Evolutionary conservation across 441 rosid species (phyloP).

Genomic region (Gossypium davidsonii): DNA sequence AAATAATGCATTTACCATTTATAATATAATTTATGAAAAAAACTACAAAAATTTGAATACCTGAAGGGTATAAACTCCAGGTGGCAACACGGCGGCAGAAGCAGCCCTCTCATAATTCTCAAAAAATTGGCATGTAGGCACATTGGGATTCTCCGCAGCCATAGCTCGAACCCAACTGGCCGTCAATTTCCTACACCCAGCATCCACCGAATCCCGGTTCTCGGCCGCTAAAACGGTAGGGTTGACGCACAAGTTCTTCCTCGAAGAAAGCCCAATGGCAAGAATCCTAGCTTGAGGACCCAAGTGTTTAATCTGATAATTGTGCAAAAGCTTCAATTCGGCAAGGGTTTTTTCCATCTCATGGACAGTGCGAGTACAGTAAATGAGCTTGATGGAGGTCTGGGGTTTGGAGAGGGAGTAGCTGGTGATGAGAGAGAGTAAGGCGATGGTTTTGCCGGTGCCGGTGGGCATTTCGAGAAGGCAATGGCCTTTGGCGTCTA

Average conservation of each 20-base stretch:
- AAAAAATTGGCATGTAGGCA: constrained; percentile 73
- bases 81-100: constrained; percentile 66
- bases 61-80: constrained; percentile 92
- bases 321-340: constrained; percentile 68
- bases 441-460: constrained; percentile 90
- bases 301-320: constrained; percentile 57
- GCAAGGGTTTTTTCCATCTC: constrained; percentile 97
- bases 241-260: constrained; percentile 88
- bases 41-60: constrained; percentile 22
- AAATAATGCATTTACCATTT: not conserved
- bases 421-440: constrained; percentile 85
- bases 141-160: constrained; percentile 66
- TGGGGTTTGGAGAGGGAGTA: constrained; percentile 64
- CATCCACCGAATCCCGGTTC: constrained; percentile 94
- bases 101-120: constrained; percentile 83
- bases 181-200: constrained; percentile 79
- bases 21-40: not conserved
- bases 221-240: constrained; percentile 61
- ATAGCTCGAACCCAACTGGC: constrained; percentile 83
- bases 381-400: constrained; percentile 68
- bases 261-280: constrained; percentile 73
- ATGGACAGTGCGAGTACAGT: constrained; percentile 93
- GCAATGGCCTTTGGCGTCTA: constrained; percentile 94
- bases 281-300: constrained; percentile 69
- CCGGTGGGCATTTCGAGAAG: constrained; percentile 98